Evolutionary conservation across 2,329 filamentous ascomycete genomes (phyloP).

Genomic region (Apiospora koreana): DNA sequence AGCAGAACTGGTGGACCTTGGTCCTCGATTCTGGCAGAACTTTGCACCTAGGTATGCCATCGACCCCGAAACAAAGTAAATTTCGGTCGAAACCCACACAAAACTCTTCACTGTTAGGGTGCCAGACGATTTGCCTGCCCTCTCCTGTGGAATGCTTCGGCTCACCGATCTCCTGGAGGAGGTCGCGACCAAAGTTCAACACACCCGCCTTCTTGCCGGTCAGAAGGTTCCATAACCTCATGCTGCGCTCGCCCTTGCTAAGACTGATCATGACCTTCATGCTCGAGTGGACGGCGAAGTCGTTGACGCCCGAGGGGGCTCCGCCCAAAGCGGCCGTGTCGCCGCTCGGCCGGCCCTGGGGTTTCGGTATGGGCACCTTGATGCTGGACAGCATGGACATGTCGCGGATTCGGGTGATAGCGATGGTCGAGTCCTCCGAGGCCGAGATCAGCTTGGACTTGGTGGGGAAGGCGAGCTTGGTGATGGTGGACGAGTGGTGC

Average conservation of each 20-base stretch:
- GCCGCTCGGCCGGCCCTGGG: constrained; percentile 78
- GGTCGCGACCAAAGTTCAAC: constrained; percentile 75
- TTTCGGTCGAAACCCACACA: constrained; percentile 88
- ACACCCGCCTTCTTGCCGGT: constrained; percentile 95
- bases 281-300: constrained; percentile 92
- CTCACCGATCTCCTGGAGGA: constrained; percentile 76
- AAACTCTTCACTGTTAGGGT: constrained; percentile 73
- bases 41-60: constrained; percentile 78
- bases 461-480: constrained; percentile 77
- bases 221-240: constrained; percentile 95
- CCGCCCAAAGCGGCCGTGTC: constrained; percentile 84
- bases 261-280: constrained; percentile 97
- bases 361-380: constrained; percentile 83
- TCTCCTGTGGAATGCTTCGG: constrained; percentile 77
- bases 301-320: constrained; percentile 85
- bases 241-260: constrained; percentile 83
- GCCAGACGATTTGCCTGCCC: constrained; percentile 81
- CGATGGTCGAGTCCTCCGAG: constrained; percentile 88
- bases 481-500: constrained; percentile 84
- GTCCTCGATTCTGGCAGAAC: constrained; percentile 67
- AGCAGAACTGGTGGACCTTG: constrained; percentile 82
- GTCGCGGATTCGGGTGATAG: constrained; percentile 83
- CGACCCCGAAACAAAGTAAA: constrained; percentile 81
- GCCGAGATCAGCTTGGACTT: constrained; percentile 85
- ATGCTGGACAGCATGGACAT: constrained; percentile 87